Base-by-base conservation (phyloP, 495 filamentous ascomycete species). In the Neurospora hispaniola region DNA sequence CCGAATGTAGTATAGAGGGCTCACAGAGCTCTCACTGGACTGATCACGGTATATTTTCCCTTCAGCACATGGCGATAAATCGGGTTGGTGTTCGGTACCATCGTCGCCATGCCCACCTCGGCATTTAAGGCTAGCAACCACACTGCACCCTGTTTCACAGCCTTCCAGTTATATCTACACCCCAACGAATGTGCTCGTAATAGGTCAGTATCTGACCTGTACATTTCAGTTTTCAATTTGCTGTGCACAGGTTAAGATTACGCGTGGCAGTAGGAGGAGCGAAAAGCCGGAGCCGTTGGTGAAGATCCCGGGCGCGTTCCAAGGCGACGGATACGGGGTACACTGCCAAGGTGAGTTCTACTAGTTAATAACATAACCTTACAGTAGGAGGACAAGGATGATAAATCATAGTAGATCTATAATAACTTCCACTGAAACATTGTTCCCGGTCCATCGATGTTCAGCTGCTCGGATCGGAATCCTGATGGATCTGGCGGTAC, bases 241-340 rank as follows among this genome's bases (percentile, higher is more conserved):
- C 72, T 91, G 89, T 71, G 88, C 85, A 18, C 89, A 90, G 75
- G 72, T 91, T 72, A 89, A 83, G 31, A 83, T 91, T 66, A 84
- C 80, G 2, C 85, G 85, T 7, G 85, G 86, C 11, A 59, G 48
- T 0, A 88, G 23, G 23, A 23, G 87, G 12, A 83, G 72, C 71
- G 75, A 80, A n/a, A 81, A 76, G 11, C 86, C 87, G 0, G 78
- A 74, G 0, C 84, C 84, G 0, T 82, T 81, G 0, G 86, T 83
- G 59, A 80, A 84, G 73, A 89, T 89, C 44, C 87, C 87, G 1
- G 86, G 87, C 1, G 83, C 84, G 20, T 85, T 89, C 80, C 80
- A 86, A 85, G 74, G 82, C 82, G 12, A 86, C 81, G 1, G 87
- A 90, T 70, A 84, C 88, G 0, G 87, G 87, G 20, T 88, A 86